Base-by-base conservation (phyloP, 2,329 filamentous ascomycete species). In the Falciphora oryzae region DNA sequence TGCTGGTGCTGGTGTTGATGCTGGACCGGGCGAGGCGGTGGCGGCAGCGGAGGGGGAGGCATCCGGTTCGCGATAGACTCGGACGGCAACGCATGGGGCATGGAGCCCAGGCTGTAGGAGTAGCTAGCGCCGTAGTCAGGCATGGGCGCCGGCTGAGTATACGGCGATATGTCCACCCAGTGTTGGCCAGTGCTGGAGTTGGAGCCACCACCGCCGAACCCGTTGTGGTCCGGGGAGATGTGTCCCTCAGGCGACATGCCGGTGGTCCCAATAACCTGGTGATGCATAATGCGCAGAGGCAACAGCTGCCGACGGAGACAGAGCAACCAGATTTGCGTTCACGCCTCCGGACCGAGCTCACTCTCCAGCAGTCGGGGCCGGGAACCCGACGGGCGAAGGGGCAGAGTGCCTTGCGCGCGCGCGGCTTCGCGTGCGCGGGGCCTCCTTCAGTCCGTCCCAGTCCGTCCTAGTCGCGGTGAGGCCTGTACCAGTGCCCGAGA, bases 61-160 rank as follows among this genome's bases (percentile, higher is more conserved):
- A 86, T 83, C 66, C 80, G 76, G 66, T 72, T 73, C 29, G 57
- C 35, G 65, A 86, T 70, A 1, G 81, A 77, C 65, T 85, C 83
- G 29, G 82, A 79, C 3, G 83, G 78, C 63, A 85, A 67, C 13
- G 78, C 76, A 67, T 80, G 78, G 64, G 72, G 69, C 61, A 82
- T 81, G 60, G 83, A 79, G 64, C 80, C 78, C 68, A 84, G 79
- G 75, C 56, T 32, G 25, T 89, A 93, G 65, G 81, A 71, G 67
- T 79, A 87, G 69, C 85, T 86, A 18, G 80, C 82, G 66, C 82
- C 79, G 72, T 91, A 92, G 69, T 91, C 89, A 57, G 86, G 81
- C 77, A 92, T 85, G 29, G 60, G 60, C 38, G 88, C 86, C 65
- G 89, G 89, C 67, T 89, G 85, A 69, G 87, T 86, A 71, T 91